Percentiles rank a stretch among this genome's conserved stretches.
These are phyloP conservation scores for Psilocybe cyanescens DNA, from an alignment of 768 basidiomycete genomes.

Conservation along the genomic window DNA sequence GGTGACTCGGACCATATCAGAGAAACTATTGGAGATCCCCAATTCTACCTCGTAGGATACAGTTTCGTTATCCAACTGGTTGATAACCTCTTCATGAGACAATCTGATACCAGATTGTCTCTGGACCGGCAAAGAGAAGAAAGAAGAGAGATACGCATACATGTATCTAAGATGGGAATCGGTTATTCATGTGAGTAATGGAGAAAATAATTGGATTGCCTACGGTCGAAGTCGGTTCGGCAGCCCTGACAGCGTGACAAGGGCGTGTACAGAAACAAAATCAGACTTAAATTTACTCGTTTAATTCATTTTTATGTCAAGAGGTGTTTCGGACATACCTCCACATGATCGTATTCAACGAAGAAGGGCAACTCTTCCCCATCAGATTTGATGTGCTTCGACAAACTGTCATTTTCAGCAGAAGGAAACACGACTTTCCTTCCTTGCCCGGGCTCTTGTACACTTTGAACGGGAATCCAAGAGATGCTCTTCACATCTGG, in stretches of 20 bases:
- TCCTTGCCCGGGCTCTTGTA: constrained; percentile 64
- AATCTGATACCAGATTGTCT: constrained; percentile 70
- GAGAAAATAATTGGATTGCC: constrained; percentile 25
- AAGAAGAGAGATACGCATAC: constrained; percentile 75
- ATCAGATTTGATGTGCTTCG: constrained; percentile 68
- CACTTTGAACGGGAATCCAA: constrained; percentile 80
- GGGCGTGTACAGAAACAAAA: constrained; percentile 82
- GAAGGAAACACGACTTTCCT: constrained; percentile 33
- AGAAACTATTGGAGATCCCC: constrained; percentile 67
- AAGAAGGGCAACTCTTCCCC: constrained; percentile 80
- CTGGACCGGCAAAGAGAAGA: constrained; percentile 88
- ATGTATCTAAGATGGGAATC: constrained; percentile 57
- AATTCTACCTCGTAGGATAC: constrained; percentile 81
- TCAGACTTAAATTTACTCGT: constrained; percentile 65
- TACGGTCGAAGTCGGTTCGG: constrained; percentile 80
- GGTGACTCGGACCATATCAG: constrained; percentile 73
- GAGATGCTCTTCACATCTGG: constrained; percentile 89
- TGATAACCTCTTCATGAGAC: constrained; percentile 88
- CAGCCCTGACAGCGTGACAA: constrained; percentile 76
- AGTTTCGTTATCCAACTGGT: constrained; percentile 88
- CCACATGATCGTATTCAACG: constrained; percentile 92
- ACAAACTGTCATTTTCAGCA: constrained; percentile 45
- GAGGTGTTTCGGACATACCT: constrained; percentile 47
- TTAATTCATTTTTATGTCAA: constrained; percentile 5
- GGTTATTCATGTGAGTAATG: not conserved